A percentile compares a stretch with the other conserved stretches of the same genome.
Conservation (phyloP, 768 basidiomycete species). For the Infundibulicybe gibba region DNA sequence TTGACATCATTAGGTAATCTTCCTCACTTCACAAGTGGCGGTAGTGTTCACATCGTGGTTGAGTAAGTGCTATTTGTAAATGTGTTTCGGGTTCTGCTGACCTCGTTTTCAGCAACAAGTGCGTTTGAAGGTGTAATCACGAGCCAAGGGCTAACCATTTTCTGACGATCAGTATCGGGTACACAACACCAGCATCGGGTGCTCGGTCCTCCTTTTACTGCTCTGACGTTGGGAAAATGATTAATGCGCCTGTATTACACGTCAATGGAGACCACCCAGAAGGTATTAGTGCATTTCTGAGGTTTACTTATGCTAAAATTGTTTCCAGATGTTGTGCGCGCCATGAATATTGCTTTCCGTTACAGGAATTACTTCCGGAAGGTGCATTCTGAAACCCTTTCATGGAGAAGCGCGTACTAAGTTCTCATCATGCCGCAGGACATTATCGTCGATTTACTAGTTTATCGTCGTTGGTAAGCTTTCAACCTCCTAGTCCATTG, state of each 20-base stretch:
- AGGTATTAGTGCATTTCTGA: constrained; percentile 32
- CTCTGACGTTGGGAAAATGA: constrained; percentile 87
- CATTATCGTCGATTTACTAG: constrained; percentile 84
- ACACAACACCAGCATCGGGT: constrained; percentile 83
- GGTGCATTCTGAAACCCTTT: constrained; percentile 21
- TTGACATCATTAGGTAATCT: constrained; percentile 57
- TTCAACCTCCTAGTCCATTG: not conserved
- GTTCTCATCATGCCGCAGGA: constrained; percentile 38
- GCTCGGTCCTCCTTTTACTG: constrained; percentile 87
- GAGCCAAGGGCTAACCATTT: not conserved
- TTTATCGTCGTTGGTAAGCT: constrained; percentile 77
- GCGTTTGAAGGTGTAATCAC: constrained; percentile 5
- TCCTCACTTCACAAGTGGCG: constrained; percentile 89
- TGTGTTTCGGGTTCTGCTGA: not conserved
- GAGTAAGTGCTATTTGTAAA: constrained; percentile 51
- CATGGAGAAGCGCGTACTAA: too few species aligned
- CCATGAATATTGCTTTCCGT: constrained; percentile 84
- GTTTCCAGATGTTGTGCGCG: constrained; percentile 69
- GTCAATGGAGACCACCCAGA: constrained; percentile 92
- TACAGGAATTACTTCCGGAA: constrained; percentile 87
- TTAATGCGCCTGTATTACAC: constrained; percentile 84
- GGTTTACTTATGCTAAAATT: not conserved
- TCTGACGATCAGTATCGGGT: constrained; percentile 66
- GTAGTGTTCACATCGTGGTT: constrained; percentile 87
- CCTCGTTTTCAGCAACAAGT: constrained; percentile 52